Evolutionary conservation across 306 rosid genomes (phyloP), one percentile per base, ranked within the genome.

Genomic region (Quercus agrifolia): DNA sequence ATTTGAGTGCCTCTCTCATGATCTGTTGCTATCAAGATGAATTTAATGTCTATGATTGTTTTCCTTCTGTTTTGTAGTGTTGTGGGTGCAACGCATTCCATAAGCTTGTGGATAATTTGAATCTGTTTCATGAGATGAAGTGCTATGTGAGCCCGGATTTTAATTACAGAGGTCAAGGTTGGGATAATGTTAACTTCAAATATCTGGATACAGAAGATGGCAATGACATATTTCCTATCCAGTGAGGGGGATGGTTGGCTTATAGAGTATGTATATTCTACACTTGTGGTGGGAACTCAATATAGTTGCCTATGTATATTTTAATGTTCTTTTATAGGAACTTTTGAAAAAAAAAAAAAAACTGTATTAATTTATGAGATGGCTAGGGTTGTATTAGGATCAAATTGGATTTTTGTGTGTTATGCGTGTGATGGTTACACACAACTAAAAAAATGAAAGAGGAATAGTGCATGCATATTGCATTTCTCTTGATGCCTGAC

Each of bases 51-150:
- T 61, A 0, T 27, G 71, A 46, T 33, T 56, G 21, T 59, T 78
- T 73, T 46, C 11, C 57, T 73, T 55, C 9, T 55, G 74, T 82
- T 78, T 76, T 77, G 70, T 79, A 94, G 98, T 94, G 98, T 67
- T 94, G 97, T 71, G 94, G 96, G 71, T 94, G 98, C 90, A 89
- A 84, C 76, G 98, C 96, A 5, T 94, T 88, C 81, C 98, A 94
- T 78, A 94, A 94, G 94, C 97, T 92, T 2, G 98, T 94, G 83
- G 98, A 94, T 88, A 89, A 94, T 81, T 87, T 94, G 87, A 94
- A 94, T 86, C 87, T 94, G 73, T 94, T 94, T 85, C 96, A 94
- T 83, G 98, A 90, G 84, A 92, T 91, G 77, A 94, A 91, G 61
- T 94, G 98, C 90, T 92, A 90, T 46, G 83, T 94, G 83, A 88